Base-by-base conservation (phyloP, 306 rosid genomes). In the Nissolia schottii region DNA sequence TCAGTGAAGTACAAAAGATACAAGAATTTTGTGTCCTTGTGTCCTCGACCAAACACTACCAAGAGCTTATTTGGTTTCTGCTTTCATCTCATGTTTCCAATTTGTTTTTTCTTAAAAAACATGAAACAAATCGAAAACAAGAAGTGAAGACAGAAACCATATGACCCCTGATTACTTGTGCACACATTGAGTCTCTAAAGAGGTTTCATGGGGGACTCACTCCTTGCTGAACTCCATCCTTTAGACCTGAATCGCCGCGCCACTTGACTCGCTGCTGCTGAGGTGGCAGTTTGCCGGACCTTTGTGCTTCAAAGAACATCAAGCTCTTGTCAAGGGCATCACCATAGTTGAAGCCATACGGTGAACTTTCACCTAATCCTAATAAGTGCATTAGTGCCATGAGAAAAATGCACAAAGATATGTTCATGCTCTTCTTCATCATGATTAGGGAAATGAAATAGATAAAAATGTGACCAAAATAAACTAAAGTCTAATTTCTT, bases 171-270 rank as follows among this genome's bases (percentile, higher is more conserved):
- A n/a, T 50, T 12, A 24, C 3, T 34, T 10, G 18, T 11, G 6
- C 14, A 22, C 2, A 15, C 13, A 40, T 40, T 64, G 65, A 55
- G 46, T 20, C 37, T 58, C 15, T 43, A 25, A 46, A 65, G 24
- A 28, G 5, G 41, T 28, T 3, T 48, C 22, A 74, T n/a, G 29
- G 7, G 19, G 51, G 4, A 60, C 84, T 77, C 70, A 90, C 96
- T 81, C 92, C 92, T 81, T 92, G 96, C 11, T 84, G 85, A 59
- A 88, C 40, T 2, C 96, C 98, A 63, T 92, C 98, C 2, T 64
- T 77, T 54, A 92, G 92, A 13, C 83, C 98, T 0, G 98, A 92
- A 75, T 90, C 86, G 18, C 82, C 86, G 3, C 98, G 92, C 98
- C 96, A 90, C 60, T 78, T 85, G 65, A 90, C 86, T 14, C 85